Evolutionary conservation across 768 basidiomycete genomes (phyloP), one percentile per base, ranked within the genome.

Genomic region (Rhizopogon sp.): DNA sequence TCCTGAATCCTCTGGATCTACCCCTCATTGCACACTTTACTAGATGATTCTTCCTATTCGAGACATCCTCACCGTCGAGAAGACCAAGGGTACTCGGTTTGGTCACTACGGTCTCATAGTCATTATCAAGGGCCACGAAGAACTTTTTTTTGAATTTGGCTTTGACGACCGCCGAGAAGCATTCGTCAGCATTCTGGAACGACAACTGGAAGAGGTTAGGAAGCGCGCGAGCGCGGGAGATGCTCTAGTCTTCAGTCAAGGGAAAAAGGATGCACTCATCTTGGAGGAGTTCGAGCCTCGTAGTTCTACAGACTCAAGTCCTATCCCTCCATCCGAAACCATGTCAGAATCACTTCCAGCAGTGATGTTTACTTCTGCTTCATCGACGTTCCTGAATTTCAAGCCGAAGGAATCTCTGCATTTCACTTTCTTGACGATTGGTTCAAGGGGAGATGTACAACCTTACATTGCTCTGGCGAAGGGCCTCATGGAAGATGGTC

Each of bases 351-450:
- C 86, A 6, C 65, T 90, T 20, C 89, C 92, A 2, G 88, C 92
- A n/a, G 83, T 93, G 42, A 94, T 98, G 91, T 98, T 99, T 70
- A 93, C 88, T 2, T 95, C 92, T 10, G 86, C 89, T n/a, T 93
- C 92, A 0, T 93, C 92, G 3, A 96, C 96, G 2, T 98, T 98
- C 75, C 73, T 99, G 60, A 96, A 93, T 6, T 99, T 99, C 76
- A 95, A 93, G 70, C 97, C 96, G 2, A 79, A 81, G 62, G 81
- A 89, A 61, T 76, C 90, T 2, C 72, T 99, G 57, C 87, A 84
- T 62, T 91, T 99, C 64, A 98, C 97, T 0, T 93, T 96, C 72
- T 72, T 98, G 58, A 98, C 96, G 1, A 97, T 99, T 61, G 96
- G 96, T 6, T 94, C 93, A 20, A 81, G 96, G 50, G 96, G 96